Base-by-base conservation (phyloP, 805 yeast species). In the Kodamaea fukazawae region DNA sequence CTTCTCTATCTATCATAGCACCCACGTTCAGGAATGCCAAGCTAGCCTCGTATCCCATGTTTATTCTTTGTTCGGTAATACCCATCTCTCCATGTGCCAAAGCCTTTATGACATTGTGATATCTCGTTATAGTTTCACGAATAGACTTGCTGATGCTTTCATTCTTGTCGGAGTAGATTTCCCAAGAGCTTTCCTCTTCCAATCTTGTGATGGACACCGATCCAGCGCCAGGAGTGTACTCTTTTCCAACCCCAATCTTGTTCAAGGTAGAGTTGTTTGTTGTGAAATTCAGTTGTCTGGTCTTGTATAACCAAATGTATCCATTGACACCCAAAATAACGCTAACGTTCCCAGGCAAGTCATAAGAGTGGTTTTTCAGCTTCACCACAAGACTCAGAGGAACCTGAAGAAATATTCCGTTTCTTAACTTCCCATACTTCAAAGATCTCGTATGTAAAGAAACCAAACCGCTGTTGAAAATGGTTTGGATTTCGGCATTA, bases 271-370 rank as follows among this genome's bases (percentile, higher is more conserved):
- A 46, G 30, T 54, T 53, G 29, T 50, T 42, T 7, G 56, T 45
- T 3, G 55, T 49, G 20, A 42, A 46, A 30, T 40, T 45, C 10
- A 42, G 46, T 38, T 49, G 35, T 2, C 71, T 63, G 0, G 93
- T 79, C 57, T 87, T 87, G 54, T 86, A 79, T 37, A 93, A 65
- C 99, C 99, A 93, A 33, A 93, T 76, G 56, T 76, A 91, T 3
- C 99, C 99, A 59, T 95, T 93, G 7, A 91, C 95, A 23, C 99
- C 99, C 31, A 95, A 67, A 35, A 93, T 88, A 34, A 85, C 74
- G 51, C 90, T 88, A 25, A 93, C 87, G 51, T 86, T 86, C n/a
- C 97, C 98, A 1, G 96, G 96, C n/a, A 93, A 70, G 42, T 78
- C 77, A 64, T 86, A 88, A 13, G 90, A 76, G 60, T 93, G 98